Evolutionary conservation across 768 basidiomycete species (phyloP), one percentile per base, ranked within the genome.

Genomic region (Fistulinella prunicolor): DNA sequence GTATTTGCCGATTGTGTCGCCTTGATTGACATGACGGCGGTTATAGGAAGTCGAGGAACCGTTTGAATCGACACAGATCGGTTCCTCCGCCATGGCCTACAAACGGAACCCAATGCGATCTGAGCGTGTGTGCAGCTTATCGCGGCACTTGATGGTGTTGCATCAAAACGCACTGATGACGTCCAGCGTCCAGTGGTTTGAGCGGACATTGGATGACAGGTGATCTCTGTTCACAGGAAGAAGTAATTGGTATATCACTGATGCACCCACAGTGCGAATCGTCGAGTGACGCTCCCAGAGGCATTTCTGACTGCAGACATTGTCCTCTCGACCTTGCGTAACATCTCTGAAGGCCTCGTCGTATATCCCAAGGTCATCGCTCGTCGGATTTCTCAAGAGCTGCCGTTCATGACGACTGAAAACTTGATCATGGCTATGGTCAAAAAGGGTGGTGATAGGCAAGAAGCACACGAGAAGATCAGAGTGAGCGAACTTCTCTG

Each of bases 361-460:
- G 94, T 99, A 46, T 98, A 98, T 68, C 96, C 96, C 9, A 86
- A 82, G 65, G 95, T 99, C 51, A 98, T 99, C 55, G 90, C 79
- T 9, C 82, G 93, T 35, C 84, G 92, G 30, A 94, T 99, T 66
- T 69, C 83, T 3, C 91, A 97, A 67, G 96, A 99, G 67, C 78
- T 99, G 28, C 96, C 96, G 1, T 98, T 98, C 79, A 98, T 99
- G 96, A 94, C 95, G 4, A 99, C 96, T 2, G 96, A 99, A 70
- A 99, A 99, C 68, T 80, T 99, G 70, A 98, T 98, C 71, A 98
- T 99, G 96, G 93, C 93, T 2, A 82, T 99, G 36, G 96, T 98
- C 53, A 96, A 90, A 70, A 83, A 81, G 41, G 92, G 92, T 19
- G 95, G 94, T 1, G 94, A 98, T 69, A 80, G 96, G 28, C 96